These are phyloP conservation scores for Canavalia gladiata DNA, from an alignment of 306 rosid species.

Conservation along the genomic window DNA sequence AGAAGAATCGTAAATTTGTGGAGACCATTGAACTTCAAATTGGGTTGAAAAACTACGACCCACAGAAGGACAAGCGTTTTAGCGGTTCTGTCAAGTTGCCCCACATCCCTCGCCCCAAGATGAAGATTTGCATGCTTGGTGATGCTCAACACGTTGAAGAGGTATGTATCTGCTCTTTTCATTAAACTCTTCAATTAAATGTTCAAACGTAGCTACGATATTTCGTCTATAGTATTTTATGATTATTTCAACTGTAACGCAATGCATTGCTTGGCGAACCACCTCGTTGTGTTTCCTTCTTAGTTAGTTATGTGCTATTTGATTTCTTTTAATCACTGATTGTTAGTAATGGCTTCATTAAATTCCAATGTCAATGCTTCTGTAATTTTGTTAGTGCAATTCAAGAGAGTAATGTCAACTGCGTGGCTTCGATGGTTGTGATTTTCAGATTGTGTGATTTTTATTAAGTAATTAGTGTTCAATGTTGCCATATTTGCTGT, in stretches of 20 bases:
- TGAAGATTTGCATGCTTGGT: conserved; percentile 61
- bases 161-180: conserved; percentile 48
- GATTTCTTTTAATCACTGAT: background rate
- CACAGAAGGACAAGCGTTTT: conserved; percentile 59
- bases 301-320: background rate
- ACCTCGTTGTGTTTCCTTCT: background rate
- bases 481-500: background rate
- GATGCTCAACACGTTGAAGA: conserved; percentile 65
- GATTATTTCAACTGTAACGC: background rate
- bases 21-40: conserved; percentile 48
- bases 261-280: background rate
- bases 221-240: background rate
- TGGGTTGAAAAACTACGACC: conserved; percentile 46
- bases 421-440: background rate
- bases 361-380: background rate
- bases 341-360: background rate
- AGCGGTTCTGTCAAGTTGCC: conserved; percentile 91
- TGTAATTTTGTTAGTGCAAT: background rate
- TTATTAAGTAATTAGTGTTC: background rate
- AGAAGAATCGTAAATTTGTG: conserved; percentile 41
- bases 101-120: conserved; percentile 89
- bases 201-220: no score
- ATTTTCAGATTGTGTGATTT: background rate
- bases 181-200: background rate
- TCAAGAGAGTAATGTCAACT: background rate